Percentiles rank a stretch among this genome's conserved stretches.
phyloP scores from a whole-genome alignment of 768 basidiomycete species.

The Coprinellus micaceus region DNA sequence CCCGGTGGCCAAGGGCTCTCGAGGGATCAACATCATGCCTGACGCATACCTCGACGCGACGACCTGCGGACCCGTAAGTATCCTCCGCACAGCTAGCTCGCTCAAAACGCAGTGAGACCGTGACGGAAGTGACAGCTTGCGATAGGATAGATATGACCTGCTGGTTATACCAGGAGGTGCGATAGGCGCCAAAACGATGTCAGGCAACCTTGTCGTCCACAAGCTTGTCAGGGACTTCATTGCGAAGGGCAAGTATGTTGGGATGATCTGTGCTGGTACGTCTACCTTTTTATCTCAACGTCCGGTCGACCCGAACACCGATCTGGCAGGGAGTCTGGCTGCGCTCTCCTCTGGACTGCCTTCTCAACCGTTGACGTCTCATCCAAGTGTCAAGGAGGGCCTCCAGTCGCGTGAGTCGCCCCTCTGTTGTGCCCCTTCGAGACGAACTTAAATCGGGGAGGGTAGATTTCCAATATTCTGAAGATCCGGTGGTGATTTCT shows the following conservation, averaged over 20 bases:
- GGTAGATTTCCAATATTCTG: constrained; percentile 69
- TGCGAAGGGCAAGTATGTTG: constrained; percentile 54
- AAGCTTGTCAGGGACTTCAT: constrained; percentile 57
- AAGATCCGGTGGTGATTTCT: constrained; percentile 71
- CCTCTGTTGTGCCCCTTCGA: no score
- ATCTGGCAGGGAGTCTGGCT: constrained; percentile 55
- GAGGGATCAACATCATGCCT: constrained; percentile 70
- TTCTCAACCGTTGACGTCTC: constrained; percentile 69
- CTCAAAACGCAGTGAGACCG: not conserved
- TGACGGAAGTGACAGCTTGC: no score
- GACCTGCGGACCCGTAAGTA: constrained; percentile 42
- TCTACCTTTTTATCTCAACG: not conserved
- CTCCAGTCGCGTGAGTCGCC: constrained; percentile 36
- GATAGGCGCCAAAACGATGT: constrained; percentile 72
- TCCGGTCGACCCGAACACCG: not conserved
- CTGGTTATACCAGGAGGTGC: constrained; percentile 77
- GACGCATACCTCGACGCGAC: constrained; percentile 51
- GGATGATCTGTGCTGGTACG: constrained; percentile 83
- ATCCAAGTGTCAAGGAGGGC: constrained; percentile 62
- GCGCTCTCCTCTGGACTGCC: constrained; percentile 61
- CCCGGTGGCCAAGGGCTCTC: constrained; percentile 58
- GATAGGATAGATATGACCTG: constrained; percentile 61
- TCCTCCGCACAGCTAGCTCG: not conserved
- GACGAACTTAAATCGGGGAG: no score
- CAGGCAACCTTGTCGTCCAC: constrained; percentile 56